Evolutionary conservation across 805 yeast genomes (phyloP), one percentile per base, ranked within the genome.

Genomic region (Tetrapisispora fleetii): DNA sequence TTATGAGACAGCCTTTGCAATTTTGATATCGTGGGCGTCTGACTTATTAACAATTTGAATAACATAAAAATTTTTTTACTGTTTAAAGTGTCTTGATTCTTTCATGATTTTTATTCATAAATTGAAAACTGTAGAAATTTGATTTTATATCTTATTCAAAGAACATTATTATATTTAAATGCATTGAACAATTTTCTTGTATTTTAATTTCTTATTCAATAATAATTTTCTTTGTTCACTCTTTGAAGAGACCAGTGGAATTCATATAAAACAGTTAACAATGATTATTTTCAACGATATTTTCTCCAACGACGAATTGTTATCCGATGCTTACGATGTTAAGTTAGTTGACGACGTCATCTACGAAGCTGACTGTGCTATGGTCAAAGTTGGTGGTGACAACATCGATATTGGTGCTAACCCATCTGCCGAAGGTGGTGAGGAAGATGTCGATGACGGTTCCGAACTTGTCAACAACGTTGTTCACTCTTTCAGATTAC

Each of bases 391-490:
- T 65, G 82, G 80, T 71, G 85, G 88, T 69, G 97, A 81, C 66
- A 93, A 93, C 69, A 81, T 93, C 63, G 98, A 93, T 74, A 93
- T 93, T 72, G 99, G 99, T 77, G 99, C 96, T 67, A 93, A 93
- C 84, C 97, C 99, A 68, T 88, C 96, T 65, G 97, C 98, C 60
- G 99, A 93, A 77, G 98, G 77, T 61, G 97, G 76, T 70, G 88
- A 68, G 48, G 96, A 85, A 36, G 90, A 73, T 50, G 69, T 80
- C 47, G 98, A 88, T 64, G 95, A 85, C 48, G 87, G 83, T 73
- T 77, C 77, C 63, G 91, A 84, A 75, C 79, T 87, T 64, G 97
- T 93, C 70, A 93, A 91, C 95, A 93, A 93, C 79, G 87, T 93
- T 70, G 97, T 91, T 63, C 81, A 89, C 90, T 88, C 97, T 59